Conservation (phyloP, 805 yeast species). For the Ogataea pilisensis region DNA sequence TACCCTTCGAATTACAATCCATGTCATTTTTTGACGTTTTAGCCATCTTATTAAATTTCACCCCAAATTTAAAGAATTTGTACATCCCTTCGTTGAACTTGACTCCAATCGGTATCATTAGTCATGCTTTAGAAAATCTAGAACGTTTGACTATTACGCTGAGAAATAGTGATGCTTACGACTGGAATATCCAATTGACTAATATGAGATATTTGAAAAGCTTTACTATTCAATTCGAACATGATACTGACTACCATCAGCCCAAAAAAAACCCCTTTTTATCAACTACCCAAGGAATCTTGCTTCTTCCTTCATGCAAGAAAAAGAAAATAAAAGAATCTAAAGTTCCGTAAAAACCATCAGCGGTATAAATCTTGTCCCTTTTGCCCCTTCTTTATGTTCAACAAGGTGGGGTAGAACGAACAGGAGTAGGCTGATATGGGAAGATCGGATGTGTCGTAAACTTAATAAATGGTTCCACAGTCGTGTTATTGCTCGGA, state of each 20-base stretch:
- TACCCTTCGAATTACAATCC: slow-evolving; percentile 4
- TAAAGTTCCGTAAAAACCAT: slow-evolving; percentile 81
- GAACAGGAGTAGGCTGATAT: slow-evolving; percentile 70
- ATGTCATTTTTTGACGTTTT: slow-evolving; percentile 20
- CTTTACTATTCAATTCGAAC: slow-evolving; percentile 20
- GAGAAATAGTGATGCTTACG: slow-evolving; percentile 4
- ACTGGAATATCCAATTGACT: slow-evolving; percentile 1
- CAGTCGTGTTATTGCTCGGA: slow-evolving; percentile 52
- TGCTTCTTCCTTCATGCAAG: slow-evolving; percentile 51
- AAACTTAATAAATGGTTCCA: slow-evolving; percentile 44
- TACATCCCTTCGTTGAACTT: slow-evolving; percentile 8
- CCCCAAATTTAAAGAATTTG: slow-evolving; percentile 16
- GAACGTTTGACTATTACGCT: slow-evolving; percentile 9
- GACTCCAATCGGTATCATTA: neutral
- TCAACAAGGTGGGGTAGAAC: slow-evolving; percentile 58
- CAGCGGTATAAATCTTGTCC: slow-evolving; percentile 78
- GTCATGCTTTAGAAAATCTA: slow-evolving; percentile 1
- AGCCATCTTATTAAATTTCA: slow-evolving; percentile 6
- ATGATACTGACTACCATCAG: slow-evolving; percentile 61
- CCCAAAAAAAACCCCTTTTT: slow-evolving; percentile 90
- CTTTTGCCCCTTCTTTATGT: slow-evolving; percentile 52
- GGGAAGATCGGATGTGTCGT: slow-evolving; percentile 77
- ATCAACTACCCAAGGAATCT: slow-evolving; percentile 73
- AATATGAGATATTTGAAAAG: slow-evolving; percentile 7
- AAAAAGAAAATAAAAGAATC: slow-evolving; percentile 74